Base-by-base conservation (phyloP, 2,329 filamentous ascomycete species). In the Metarhizium guizhouense region DNA sequence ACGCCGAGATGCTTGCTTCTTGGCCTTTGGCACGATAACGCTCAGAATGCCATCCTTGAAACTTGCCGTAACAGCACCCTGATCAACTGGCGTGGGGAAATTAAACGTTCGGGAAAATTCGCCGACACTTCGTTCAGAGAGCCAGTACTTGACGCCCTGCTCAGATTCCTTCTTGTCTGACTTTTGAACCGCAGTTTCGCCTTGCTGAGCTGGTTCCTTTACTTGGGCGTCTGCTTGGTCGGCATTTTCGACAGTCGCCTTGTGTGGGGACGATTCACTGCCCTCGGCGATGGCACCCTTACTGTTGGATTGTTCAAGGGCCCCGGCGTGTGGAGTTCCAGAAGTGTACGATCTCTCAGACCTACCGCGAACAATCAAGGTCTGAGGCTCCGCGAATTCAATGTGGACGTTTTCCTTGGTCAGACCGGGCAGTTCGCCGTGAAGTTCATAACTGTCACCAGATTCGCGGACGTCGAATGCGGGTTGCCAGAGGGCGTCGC, bases 341-440 rank as follows among this genome's bases (percentile, higher is more conserved):
- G 80, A 40, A 2, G 52, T 77, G 67, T 80, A 77, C 58, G 73
- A 73, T 59, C 82, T 79, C 70, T 90, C 86, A 57, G 83, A 76
- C 58, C 77, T 81, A 63, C 88, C 88, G 54, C 79, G 81, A 64
- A 91, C 76, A 56, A 82, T 78, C 25, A 91, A 72, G 34, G 85
- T 89, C 70, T 86, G 82, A 18, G 78, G 74, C 67, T 90, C 87
- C 54, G 81, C 83, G 76, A 90, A 91, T 67, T 90, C 87, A 66
- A 91, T 86, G 66, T 79, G 76, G 65, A 91, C 73, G 65, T 90
- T 76, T 61, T 87, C 82, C 70, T 87, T 86, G 59, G 82, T 80
- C 61, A 90, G 76, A 49, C 88, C 88, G 0, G 87, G 85, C 0
- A 91, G 81, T 69, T 91, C 87, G 63, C 87, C 88, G 63, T 90